Conservation (phyloP, 116 monocot species). For the Posidonia oceanica region DNA sequence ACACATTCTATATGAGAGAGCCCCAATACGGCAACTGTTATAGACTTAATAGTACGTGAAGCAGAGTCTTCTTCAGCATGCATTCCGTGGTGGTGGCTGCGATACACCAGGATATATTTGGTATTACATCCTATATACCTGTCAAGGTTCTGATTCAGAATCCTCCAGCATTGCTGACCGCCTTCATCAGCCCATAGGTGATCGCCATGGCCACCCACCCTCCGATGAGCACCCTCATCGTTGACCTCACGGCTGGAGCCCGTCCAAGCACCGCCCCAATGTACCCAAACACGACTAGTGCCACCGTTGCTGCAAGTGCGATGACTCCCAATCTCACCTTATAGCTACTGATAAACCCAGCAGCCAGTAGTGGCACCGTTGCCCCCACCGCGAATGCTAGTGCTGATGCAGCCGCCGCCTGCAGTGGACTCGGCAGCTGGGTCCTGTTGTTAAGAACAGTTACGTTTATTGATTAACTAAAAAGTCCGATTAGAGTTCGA, state of each 20-base stretch:
- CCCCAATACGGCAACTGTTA: too few species aligned
- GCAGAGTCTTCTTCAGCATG: too few species aligned
- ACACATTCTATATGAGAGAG: too few species aligned
- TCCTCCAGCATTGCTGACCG: constrained; percentile 11
- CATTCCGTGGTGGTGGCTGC: too few species aligned
- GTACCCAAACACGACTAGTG: constrained; percentile 38
- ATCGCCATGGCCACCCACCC: constrained; percentile 67
- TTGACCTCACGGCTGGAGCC: constrained; percentile 27
- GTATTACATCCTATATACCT: too few species aligned
- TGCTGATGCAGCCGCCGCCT: constrained; percentile 60
- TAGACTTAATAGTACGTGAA: too few species aligned
- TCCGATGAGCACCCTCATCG: constrained; percentile 36
- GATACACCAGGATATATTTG: too few species aligned
- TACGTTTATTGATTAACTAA: too few species aligned
- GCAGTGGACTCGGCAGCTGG: constrained; percentile 41
- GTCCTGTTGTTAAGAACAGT: background rate
- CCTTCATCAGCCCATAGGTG: constrained; percentile 48
- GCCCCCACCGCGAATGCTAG: constrained; percentile 55
- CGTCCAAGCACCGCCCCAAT: constrained; percentile 47
- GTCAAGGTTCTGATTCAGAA: background rate
- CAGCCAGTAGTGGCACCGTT: constrained; percentile 47
- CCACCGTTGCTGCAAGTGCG: constrained; percentile 20
- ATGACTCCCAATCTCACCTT: constrained; percentile 36
- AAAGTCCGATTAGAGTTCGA: too few species aligned
- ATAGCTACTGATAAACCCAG: constrained; percentile 34